Percentiles rank a stretch among this genome's conserved stretches.
phyloP scores from a whole-genome alignment of 2,329 filamentous ascomycete species.

The Epichloe gansuensis region DNA sequence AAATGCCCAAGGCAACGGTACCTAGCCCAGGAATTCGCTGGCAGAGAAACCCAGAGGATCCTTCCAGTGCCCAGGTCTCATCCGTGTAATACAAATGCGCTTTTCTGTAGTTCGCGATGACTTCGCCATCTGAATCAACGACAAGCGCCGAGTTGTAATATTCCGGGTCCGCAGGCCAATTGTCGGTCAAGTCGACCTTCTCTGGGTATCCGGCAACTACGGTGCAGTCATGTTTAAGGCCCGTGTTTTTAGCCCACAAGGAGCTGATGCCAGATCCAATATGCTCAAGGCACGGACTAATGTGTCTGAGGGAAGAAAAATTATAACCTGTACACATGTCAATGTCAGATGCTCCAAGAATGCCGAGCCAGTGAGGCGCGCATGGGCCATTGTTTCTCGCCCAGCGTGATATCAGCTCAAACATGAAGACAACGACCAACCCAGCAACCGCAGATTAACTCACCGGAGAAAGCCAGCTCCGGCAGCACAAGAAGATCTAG shows the following conservation, averaged over 20 bases:
- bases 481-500: slow-evolving; percentile 63
- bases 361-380: not conserved
- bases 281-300: slow-evolving; percentile 56
- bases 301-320: slow-evolving; percentile 57
- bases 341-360: not conserved
- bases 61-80: slow-evolving; percentile 49
- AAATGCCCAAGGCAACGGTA: slow-evolving; percentile 45
- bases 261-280: slow-evolving; percentile 54
- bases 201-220: slow-evolving; percentile 69
- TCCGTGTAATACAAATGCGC: slow-evolving; percentile 46
- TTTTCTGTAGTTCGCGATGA: slow-evolving; percentile 49
- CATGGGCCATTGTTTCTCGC: too few species aligned
- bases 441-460: slow-evolving; percentile 8
- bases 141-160: slow-evolving; percentile 45
- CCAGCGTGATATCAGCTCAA: too few species aligned
- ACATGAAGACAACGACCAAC: too few species aligned
- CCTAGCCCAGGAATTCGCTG: slow-evolving; percentile 36
- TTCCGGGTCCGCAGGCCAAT: slow-evolving; percentile 39
- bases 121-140: slow-evolving; percentile 47
- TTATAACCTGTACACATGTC: slow-evolving; percentile 52
- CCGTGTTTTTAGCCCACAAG: slow-evolving; percentile 57
- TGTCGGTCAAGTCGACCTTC: slow-evolving; percentile 37
- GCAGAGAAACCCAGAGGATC: slow-evolving; percentile 35
- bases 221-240: slow-evolving; percentile 52
- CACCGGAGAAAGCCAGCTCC: slow-evolving; percentile 65